phyloP scores from a whole-genome alignment of 192 early-diverging fungal species.

The Spizellomyces sp. region DNA sequence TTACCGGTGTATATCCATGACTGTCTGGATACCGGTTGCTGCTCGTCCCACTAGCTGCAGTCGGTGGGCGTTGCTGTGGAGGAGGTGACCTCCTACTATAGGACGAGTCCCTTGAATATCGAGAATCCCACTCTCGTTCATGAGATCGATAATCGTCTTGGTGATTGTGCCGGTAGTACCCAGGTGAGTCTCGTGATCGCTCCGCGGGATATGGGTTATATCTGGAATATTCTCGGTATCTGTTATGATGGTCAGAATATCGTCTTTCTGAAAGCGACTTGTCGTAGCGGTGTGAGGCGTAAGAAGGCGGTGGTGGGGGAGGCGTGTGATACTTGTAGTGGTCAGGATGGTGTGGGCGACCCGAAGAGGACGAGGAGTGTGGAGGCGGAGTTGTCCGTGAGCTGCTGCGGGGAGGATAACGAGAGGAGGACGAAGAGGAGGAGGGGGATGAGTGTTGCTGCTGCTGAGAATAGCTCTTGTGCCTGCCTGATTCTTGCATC shows the following conservation, averaged over 20 bases:
- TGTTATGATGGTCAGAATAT: neutral
- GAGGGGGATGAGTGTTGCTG: neutral
- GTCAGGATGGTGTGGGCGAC: neutral
- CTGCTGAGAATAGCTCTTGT: too few relatives aligned
- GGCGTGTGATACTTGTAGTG: neutral
- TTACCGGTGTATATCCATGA: neutral
- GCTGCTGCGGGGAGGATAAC: neutral
- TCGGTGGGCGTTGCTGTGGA: neutral
- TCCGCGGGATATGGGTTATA: neutral
- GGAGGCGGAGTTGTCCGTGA: slow-evolving; percentile 1
- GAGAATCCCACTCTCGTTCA: neutral
- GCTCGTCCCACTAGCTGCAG: neutral
- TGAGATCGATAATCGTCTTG: neutral
- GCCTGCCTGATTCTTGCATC: too few relatives aligned
- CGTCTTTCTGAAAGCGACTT: neutral
- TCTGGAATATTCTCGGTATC: neutral
- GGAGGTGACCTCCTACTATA: neutral
- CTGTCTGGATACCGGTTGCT: neutral
- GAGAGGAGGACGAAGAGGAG: neutral
- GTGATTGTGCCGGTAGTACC: neutral
- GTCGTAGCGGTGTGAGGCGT: neutral
- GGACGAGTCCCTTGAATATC: neutral
- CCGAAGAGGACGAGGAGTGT: neutral
- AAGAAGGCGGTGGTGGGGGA: neutral
- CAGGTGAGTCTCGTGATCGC: neutral